A percentile compares a stretch with the other conserved stretches of the same genome.
phyloP scores from a whole-genome alignment of 2,329 filamentous ascomycete species.

The Ceratocystis colombiana region DNA sequence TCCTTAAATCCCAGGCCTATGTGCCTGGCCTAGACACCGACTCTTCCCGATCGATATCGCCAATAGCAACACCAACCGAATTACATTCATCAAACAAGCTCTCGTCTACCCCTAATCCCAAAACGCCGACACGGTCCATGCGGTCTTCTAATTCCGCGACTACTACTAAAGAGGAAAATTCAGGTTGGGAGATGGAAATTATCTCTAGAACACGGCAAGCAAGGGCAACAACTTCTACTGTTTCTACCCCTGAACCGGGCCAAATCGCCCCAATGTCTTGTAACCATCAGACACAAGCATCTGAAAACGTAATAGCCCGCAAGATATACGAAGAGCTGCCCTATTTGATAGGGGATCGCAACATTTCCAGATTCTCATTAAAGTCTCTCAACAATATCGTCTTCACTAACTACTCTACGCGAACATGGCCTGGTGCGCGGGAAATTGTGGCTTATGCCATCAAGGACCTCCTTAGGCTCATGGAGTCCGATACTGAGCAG shows the following conservation, averaged over 20 bases:
- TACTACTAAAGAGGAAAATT: background rate
- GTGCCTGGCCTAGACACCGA: background rate
- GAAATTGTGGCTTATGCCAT: conserved; percentile 14
- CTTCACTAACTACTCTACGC: conserved; percentile 15
- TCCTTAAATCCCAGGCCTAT: conserved; percentile 4
- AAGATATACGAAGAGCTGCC: conserved; percentile 14
- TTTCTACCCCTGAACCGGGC: background rate
- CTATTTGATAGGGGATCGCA: conserved; percentile 11
- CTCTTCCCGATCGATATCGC: background rate
- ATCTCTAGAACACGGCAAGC: background rate
- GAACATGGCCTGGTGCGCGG: background rate
- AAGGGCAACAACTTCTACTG: background rate
- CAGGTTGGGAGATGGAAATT: conserved; percentile 5
- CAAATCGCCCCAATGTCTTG: background rate
- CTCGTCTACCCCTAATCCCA: background rate
- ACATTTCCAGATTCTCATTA: background rate
- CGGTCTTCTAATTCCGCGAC: background rate
- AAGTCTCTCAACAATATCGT: conserved; percentile 2
- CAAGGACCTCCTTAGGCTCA: conserved; percentile 21
- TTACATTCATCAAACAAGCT: background rate
- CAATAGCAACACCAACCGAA: background rate
- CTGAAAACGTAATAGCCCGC: conserved; percentile 3
- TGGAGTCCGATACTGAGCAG: conserved; percentile 19
- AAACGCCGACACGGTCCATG: background rate
- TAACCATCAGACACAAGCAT: background rate